These are phyloP conservation scores for Stromatinia cepivora DNA, from an alignment of 2,329 filamentous ascomycete genomes.

Conservation along the genomic window DNA sequence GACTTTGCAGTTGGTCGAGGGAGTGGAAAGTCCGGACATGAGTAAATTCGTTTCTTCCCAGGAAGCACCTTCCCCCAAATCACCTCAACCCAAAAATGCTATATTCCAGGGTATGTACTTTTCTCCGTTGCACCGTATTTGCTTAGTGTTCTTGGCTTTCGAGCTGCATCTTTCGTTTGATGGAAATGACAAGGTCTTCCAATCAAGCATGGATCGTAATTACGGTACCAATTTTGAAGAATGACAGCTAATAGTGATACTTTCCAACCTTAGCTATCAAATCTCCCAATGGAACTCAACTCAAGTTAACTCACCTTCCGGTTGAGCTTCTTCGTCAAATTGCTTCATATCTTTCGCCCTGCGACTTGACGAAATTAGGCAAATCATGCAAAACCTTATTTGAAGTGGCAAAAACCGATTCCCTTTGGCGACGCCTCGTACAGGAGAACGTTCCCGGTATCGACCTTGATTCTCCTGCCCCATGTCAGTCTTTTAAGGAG, in stretches of 20 bases:
- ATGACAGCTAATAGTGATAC: conserved; percentile 3
- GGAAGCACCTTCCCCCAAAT: not conserved
- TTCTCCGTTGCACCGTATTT: not conserved
- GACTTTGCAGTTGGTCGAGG: conserved; percentile 19
- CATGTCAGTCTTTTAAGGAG: conserved; percentile 64
- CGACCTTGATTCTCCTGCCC: conserved; percentile 54
- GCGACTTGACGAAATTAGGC: conserved; percentile 61
- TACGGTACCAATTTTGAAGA: not conserved
- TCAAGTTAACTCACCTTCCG: conserved; percentile 59
- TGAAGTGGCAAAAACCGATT: conserved; percentile 61
- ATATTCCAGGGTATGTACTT: conserved; percentile 12
- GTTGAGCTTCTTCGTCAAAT: conserved; percentile 75
- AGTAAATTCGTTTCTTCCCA: not conserved
- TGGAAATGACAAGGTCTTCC: conserved; percentile 11
- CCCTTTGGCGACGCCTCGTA: conserved; percentile 70
- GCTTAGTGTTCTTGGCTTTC: conserved; percentile 23
- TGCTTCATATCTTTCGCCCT: conserved; percentile 62
- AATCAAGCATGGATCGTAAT: conserved; percentile 16
- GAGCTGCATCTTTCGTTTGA: conserved; percentile 14
- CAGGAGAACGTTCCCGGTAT: conserved; percentile 64
- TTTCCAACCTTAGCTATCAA: not conserved
- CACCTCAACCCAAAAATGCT: not conserved
- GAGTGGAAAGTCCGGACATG: conserved; percentile 11
- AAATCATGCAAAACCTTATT: conserved; percentile 62
- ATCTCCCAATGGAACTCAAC: conserved; percentile 14